Evolutionary conservation across 1,284 basidiomycete genomes (phyloP), one percentile per base, ranked within the genome.

Genomic region (Cryptococcus sp.): DNA sequence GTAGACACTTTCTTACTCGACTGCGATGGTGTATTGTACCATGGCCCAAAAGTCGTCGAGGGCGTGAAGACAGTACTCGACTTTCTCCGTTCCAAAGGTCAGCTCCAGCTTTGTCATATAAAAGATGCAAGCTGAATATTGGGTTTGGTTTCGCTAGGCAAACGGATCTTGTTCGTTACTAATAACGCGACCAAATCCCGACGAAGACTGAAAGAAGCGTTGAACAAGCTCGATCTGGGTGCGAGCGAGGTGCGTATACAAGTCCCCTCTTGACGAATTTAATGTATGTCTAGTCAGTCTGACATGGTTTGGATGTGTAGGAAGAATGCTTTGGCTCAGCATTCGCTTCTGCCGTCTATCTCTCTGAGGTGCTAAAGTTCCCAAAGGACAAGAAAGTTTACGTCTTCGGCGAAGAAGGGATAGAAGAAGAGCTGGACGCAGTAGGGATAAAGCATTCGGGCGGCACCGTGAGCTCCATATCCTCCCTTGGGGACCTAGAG

Each of bases 171-270:
- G 41, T 99, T 98, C 75, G 93, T 98, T 40, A 97, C 94, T 29
- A 98, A 98, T 81, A 99, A 98, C 74, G 95, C 95, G n/a, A 93
- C 88, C 49, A 94, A 95, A 80, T 94, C 91, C 13, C 82, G 95
- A 52, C 84, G 81, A 74, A 87, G 82, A 70, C 94, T 94, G 83
- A 92, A 92, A 80, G 82, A 83, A 52, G 96, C 94, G 76, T 97
- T 99, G 73, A 89, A 95, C 74, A 83, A 86, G 67, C 83, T 98
- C 55, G 93, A 91, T 37, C 85, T 62, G 5, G 54, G 52, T 41
- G 60, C 60, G 46, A 50, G 53, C 29, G 46, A 53, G 15, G 60
- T 58, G 23, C 29, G 54, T 58, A 3, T 40, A 2, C 38, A 40
- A 40, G 13, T 23, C 17, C 11, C 38, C 8, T 20, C 10, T 44